Base-by-base conservation (phyloP, 2,329 filamentous ascomycete genomes). In the Lachnellula occidentalis region DNA sequence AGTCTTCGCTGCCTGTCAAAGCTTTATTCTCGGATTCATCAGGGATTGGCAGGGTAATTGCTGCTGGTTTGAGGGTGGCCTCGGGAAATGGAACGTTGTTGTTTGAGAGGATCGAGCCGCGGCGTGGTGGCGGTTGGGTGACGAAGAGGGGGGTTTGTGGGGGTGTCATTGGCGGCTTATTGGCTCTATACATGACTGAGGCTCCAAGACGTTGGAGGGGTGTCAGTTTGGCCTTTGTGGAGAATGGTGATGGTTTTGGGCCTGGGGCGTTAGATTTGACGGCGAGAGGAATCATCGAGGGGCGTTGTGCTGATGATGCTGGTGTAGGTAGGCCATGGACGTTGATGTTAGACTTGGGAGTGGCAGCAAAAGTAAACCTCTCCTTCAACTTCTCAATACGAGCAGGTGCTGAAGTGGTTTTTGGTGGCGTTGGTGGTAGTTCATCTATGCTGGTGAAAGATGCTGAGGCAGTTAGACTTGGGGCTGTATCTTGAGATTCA, bases 1-100 rank as follows among this genome's bases (percentile, higher is more conserved):
- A 62, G 59, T 81, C 78, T 60, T 81, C 78, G 56, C 78, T 80
- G 2, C 78, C 78, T 43, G 51, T 53, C 36, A 65, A 48, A 34
- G 60, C 53, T 5, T 56, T 54, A 34, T 52, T 65, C 51, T 66
- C 62, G 3, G 34, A 50, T 4, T 65, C 55, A 46, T 65, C 51
- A 41, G 61, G 17, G 64, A 57, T 21, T 54, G 65, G 61, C 61
- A 72, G 61, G 68, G 67, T 45, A 66, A 74, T 56, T 59, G 70
- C 52, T 69, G 73, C 50, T 64, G 71, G 58, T 59, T 68, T 47
- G 72, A 66, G 19, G 1, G 50, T 55, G 2, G 19, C 11, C 42
- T 69, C 66, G 2, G 64, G 64, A 22, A 67, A 67, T 21, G 64
- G 59, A 2, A 63, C 46, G 34, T 48, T 51, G 9, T 53, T 42